Evolutionary conservation across 352 stramenopile genomes (phyloP).

Genomic region (Pythium monospermum): DNA sequence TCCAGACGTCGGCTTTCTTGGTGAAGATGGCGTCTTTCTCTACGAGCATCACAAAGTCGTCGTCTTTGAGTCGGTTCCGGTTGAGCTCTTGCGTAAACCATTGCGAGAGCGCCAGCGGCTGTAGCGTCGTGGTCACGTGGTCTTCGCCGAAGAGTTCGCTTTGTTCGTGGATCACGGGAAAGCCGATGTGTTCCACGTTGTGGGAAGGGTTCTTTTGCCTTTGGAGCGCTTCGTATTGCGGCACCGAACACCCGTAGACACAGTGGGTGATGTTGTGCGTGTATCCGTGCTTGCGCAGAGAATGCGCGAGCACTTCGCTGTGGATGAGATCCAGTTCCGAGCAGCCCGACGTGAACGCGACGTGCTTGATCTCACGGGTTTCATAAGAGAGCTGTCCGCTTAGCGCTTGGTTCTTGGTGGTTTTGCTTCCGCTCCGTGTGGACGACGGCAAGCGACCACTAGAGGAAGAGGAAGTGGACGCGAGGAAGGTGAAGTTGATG

Average conservation of each 20-base stretch:
- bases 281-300: conserved; percentile 49
- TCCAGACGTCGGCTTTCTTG: conserved; percentile 71
- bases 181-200: conserved; percentile 39
- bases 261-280: conserved; percentile 58
- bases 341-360: conserved; percentile 79
- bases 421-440: background rate
- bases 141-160: conserved; percentile 45
- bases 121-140: conserved; percentile 55
- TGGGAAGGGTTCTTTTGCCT: conserved; percentile 47
- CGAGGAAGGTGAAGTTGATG: conserved; percentile 65
- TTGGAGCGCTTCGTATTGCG: conserved; percentile 30
- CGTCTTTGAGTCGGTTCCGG: conserved; percentile 27
- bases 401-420: background rate
- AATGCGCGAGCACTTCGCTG: conserved; percentile 65
- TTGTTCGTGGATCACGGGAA: conserved; percentile 25
- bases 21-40: conserved; percentile 82
- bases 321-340: conserved; percentile 56
- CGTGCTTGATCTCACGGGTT: conserved; percentile 50
- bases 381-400: conserved; percentile 25
- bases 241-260: conserved; percentile 60
- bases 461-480: conserved; percentile 13
- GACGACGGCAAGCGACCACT: conserved; percentile 17
- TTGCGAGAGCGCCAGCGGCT: conserved; percentile 44
- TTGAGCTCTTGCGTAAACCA: conserved; percentile 42
- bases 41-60: conserved; percentile 75